Conservation (phyloP, 225 moss, liverwort and hornwort genomes). For the Rhytidiadelphus loreus region DNA sequence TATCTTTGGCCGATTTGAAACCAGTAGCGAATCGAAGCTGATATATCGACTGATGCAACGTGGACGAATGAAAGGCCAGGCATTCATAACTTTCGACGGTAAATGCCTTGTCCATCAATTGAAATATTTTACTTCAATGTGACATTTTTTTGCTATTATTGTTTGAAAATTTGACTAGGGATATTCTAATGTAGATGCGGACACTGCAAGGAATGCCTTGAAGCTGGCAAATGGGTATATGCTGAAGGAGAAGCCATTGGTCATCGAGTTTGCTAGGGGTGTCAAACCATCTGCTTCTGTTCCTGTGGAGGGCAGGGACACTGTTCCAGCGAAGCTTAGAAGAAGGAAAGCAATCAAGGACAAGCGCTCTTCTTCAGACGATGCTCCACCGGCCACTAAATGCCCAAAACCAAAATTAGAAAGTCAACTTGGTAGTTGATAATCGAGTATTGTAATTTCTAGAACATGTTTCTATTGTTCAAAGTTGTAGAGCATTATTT, state of each 20-base stretch:
- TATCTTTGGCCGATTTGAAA: constrained; percentile 29
- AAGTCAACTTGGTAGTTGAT: background rate
- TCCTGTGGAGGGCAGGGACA: background rate
- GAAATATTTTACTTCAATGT: background rate
- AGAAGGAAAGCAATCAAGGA: constrained; percentile 10
- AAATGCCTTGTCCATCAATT: background rate
- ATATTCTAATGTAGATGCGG: constrained; percentile 15
- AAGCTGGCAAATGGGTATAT: constrained; percentile 37
- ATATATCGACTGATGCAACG: constrained; percentile 44
- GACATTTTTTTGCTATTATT: background rate
- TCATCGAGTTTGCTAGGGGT: constrained; percentile 44
- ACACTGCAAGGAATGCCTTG: constrained; percentile 21
- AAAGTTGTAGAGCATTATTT: background rate
- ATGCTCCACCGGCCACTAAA: background rate
- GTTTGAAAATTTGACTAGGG: background rate
- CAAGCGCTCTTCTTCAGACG: background rate
- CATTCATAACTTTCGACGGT: constrained; percentile 41
- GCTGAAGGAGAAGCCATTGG: constrained; percentile 33
- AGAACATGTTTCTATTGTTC: background rate
- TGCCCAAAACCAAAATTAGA: background rate
- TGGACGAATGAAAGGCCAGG: constrained; percentile 55
- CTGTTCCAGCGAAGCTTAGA: background rate
- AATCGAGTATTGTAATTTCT: background rate
- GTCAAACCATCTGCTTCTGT: constrained; percentile 1
- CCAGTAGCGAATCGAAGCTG: constrained; percentile 2